Conservation (phyloP, 1,139 yeast species). For the Arxiozyma heterogenica region DNA sequence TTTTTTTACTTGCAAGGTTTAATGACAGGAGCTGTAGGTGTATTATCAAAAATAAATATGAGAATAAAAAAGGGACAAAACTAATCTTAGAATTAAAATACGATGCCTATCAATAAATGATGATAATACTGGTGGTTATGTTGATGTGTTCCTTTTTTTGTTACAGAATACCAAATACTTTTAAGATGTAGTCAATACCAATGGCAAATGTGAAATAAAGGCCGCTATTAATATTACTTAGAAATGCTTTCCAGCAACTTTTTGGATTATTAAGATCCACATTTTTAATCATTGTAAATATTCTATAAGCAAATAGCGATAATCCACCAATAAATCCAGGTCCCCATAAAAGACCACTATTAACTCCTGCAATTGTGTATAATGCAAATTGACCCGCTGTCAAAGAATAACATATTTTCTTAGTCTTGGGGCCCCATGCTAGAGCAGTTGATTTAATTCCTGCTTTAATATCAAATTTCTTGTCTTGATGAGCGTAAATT, state of each 20-base stretch:
- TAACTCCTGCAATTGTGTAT: slow-evolving; percentile 62
- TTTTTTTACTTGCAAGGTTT: not conserved
- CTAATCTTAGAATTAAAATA: no score
- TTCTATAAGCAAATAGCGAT: slow-evolving; percentile 57
- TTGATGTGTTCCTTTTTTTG: not conserved
- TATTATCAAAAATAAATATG: no score
- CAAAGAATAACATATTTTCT: slow-evolving; percentile 54
- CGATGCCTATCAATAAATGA: not conserved
- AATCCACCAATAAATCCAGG: slow-evolving; percentile 71
- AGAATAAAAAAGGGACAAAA: not conserved
- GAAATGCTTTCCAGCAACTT: slow-evolving; percentile 76
- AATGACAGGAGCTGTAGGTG: not conserved
- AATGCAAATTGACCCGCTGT: slow-evolving; percentile 59
- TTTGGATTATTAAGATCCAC: slow-evolving; percentile 74
- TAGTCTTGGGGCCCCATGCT: slow-evolving; percentile 79
- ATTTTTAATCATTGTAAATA: slow-evolving; percentile 53
- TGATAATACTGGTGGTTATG: not conserved
- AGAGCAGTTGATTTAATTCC: slow-evolving; percentile 94
- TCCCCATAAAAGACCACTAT: slow-evolving; percentile 61
- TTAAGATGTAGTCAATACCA: slow-evolving; percentile 57
- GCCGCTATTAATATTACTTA: slow-evolving; percentile 73
- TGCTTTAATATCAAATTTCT: slow-evolving; percentile 72
- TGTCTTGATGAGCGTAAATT: slow-evolving; percentile 96
- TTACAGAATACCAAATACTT: slow-evolving; percentile 22
- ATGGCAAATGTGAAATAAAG: slow-evolving; percentile 70